Percentiles rank a stretch among this genome's conserved stretches.
Conservation (phyloP, 352 stramenopile genomes). For the Phytophthora citricola region DNA sequence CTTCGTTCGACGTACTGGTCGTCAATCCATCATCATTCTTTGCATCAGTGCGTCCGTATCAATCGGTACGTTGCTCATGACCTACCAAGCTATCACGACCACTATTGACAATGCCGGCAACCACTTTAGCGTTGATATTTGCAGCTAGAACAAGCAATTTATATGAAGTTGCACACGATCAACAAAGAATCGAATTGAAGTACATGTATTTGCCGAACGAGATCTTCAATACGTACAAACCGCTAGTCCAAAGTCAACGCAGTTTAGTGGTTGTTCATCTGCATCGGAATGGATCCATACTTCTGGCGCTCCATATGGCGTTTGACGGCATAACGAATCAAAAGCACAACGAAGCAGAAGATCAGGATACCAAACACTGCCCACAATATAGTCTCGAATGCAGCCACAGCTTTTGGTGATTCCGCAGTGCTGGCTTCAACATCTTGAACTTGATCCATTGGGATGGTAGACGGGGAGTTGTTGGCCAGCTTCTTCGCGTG, state of each 20-base stretch:
- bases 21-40: slow-evolving; percentile 69
- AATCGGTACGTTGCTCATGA: slow-evolving; percentile 55
- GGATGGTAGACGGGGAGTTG: slow-evolving; percentile 7
- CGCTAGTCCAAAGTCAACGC: background rate
- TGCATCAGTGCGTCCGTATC: slow-evolving; percentile 57
- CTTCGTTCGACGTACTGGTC: slow-evolving; percentile 56
- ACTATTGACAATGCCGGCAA: slow-evolving; percentile 52
- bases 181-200: background rate
- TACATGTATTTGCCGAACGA: slow-evolving; percentile 2
- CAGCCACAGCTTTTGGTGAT: slow-evolving; percentile 5
- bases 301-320: slow-evolving; percentile 25
- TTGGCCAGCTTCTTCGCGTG: slow-evolving; percentile 1
- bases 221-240: slow-evolving; percentile 5
- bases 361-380: slow-evolving; percentile 49
- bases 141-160: slow-evolving; percentile 31
- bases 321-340: slow-evolving; percentile 36
- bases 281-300: slow-evolving; percentile 35
- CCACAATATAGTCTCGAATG: slow-evolving; percentile 42
- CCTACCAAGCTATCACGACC: slow-evolving; percentile 57
- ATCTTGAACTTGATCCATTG: slow-evolving; percentile 8
- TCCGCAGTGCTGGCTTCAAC: slow-evolving; percentile 9
- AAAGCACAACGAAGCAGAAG: slow-evolving; percentile 45
- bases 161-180: background rate
- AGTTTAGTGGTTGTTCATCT: slow-evolving; percentile 26
- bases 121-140: slow-evolving; percentile 44